A percentile compares a stretch with the other conserved stretches of the same genome.
phyloP scores from a whole-genome alignment of 345 rosid species.

The Acer saccharum region DNA sequence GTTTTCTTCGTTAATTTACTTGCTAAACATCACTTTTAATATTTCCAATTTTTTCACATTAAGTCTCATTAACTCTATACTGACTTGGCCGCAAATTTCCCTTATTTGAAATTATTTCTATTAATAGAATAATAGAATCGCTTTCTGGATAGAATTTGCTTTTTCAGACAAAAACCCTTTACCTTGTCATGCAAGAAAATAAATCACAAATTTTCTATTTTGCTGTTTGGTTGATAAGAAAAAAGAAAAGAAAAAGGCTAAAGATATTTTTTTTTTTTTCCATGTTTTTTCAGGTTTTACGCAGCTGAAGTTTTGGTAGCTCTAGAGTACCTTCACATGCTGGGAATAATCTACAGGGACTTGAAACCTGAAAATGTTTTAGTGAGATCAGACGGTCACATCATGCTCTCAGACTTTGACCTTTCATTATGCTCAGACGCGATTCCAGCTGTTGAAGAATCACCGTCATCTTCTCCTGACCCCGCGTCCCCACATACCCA shows the following conservation, averaged over 20 bases:
- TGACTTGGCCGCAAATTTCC: constrained; percentile 38
- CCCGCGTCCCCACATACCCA: constrained; percentile 28
- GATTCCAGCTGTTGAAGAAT: constrained; percentile 84
- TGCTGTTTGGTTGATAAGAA: neutral
- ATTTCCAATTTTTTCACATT: constrained; percentile 22
- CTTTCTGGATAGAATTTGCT: constrained; percentile 7
- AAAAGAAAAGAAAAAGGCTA: neutral
- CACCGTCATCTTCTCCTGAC: constrained; percentile 52
- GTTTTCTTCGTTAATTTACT: neutral
- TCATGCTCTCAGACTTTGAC: constrained; percentile 97
- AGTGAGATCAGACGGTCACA: constrained; percentile 94
- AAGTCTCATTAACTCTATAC: constrained; percentile 15
- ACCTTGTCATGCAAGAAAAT: constrained; percentile 30
- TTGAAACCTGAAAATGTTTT: constrained; percentile 91
- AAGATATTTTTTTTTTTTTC: neutral
- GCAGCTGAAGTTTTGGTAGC: constrained; percentile 93
- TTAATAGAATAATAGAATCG: constrained; percentile 22
- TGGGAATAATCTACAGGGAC: constrained; percentile 94
- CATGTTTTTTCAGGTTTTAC: constrained; percentile 59
- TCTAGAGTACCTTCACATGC: constrained; percentile 92
- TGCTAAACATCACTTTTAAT: neutral
- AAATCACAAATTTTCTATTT: constrained; percentile 1
- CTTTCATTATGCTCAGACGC: constrained; percentile 81
- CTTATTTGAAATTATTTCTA: constrained; percentile 28
- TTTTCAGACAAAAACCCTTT: neutral